Conservation (phyloP, 1,284 basidiomycete genomes). For the Trichosporon sp. region DNA sequence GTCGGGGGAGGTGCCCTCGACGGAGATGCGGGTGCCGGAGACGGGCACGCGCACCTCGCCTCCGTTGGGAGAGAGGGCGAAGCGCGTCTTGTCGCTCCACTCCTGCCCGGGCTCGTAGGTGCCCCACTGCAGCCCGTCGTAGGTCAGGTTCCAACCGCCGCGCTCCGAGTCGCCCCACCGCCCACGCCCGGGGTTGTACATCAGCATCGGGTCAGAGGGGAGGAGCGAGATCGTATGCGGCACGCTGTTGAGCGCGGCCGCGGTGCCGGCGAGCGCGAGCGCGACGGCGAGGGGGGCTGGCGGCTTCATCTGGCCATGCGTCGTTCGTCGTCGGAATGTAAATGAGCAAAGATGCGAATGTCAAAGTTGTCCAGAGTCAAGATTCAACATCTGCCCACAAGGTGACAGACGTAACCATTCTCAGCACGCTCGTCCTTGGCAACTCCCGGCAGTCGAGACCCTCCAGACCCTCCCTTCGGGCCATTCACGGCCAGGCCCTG, state of each 20-base stretch:
- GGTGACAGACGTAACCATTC: not conserved
- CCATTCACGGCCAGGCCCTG: conserved; percentile 7
- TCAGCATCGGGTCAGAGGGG: conserved; percentile 10
- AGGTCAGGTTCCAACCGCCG: conserved; percentile 5
- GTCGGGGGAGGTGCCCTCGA: not conserved
- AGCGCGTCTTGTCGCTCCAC: conserved; percentile 15
- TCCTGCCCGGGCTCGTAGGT: conserved; percentile 10
- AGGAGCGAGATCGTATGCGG: not conserved
- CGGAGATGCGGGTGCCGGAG: not conserved
- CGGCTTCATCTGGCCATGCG: conserved; percentile 6
- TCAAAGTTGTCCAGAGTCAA: not conserved
- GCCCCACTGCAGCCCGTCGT: not conserved
- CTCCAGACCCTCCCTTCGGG: too few species aligned
- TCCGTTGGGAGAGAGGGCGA: not conserved
- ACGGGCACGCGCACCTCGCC: conserved; percentile 6
- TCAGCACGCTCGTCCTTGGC: not conserved
- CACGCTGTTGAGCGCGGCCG: conserved; percentile 1
- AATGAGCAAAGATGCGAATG: not conserved
- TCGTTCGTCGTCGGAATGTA: not conserved
- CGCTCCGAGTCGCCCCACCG: not conserved
- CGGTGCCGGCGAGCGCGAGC: conserved; percentile 1
- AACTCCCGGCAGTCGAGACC: not conserved
- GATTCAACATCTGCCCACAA: not conserved
- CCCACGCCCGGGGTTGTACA: conserved; percentile 3
- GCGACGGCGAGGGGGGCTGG: not conserved